Percentiles rank a stretch among this genome's conserved stretches.
phyloP scores from a whole-genome alignment of 23 red algal species.

The Gracilaria gracilis region DNA sequence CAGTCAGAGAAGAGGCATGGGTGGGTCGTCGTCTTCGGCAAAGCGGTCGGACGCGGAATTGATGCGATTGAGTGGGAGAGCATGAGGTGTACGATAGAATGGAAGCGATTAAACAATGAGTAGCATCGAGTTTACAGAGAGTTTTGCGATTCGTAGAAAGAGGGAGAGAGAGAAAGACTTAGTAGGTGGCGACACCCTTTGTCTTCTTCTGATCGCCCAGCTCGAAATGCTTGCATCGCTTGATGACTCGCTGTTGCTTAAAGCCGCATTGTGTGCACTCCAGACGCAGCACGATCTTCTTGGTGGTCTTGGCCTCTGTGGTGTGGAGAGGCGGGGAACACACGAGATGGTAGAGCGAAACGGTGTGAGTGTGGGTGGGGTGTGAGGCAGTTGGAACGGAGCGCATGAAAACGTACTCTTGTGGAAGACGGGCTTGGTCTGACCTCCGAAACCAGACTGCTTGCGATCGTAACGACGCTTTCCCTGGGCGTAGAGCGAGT shows the following conservation, averaged over 20 bases:
- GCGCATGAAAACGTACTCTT: constrained; percentile 87
- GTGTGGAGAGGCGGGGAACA: background rate
- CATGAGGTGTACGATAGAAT: constrained; percentile 21
- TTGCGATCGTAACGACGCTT: constrained; percentile 98
- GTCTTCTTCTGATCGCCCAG: constrained; percentile 99
- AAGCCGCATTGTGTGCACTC: constrained; percentile 91
- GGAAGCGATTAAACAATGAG: constrained; percentile 9
- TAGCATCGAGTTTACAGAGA: background rate
- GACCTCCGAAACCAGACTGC: constrained; percentile 97
- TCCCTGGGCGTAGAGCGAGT: constrained; percentile 91
- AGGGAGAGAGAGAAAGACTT: constrained; percentile 15
- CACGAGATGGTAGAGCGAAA: background rate
- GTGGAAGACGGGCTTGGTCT: constrained; percentile 99
- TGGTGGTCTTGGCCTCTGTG: constrained; percentile 98
- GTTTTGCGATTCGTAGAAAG: background rate
- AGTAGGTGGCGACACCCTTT: constrained; percentile 91
- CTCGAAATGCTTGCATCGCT: constrained; percentile 99
- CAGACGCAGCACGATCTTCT: constrained; percentile 95
- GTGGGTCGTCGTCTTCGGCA: background rate
- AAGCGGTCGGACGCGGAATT: background rate
- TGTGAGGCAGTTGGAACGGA: background rate
- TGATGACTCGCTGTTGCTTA: constrained; percentile 86
- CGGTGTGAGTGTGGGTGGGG: background rate
- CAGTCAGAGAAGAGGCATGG: background rate
- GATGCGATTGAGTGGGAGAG: constrained; percentile 27